Conservation (phyloP, 345 rosid genomes). For the Populus simonii region DNA sequence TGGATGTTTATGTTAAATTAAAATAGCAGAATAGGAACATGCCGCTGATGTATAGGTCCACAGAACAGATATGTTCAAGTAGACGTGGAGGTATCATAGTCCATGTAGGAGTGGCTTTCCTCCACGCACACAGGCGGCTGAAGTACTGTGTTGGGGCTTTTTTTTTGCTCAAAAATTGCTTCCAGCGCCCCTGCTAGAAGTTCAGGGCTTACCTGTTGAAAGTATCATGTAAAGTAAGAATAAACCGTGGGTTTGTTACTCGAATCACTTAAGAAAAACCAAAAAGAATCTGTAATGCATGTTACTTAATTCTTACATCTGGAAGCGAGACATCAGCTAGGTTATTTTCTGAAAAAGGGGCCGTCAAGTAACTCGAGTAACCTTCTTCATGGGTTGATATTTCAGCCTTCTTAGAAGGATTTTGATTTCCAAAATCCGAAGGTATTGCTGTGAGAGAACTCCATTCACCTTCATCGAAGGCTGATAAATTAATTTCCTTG, state of each 20-base stretch:
- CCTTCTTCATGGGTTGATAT: neutral
- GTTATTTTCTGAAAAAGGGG: neutral
- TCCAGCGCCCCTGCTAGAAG: neutral
- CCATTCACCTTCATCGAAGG: neutral
- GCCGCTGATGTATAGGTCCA: neutral
- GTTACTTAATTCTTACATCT: neutral
- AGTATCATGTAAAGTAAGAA: neutral
- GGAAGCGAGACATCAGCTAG: neutral
- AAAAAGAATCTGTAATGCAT: neutral
- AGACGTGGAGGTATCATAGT: neutral
- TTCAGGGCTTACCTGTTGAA: neutral
- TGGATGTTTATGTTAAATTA: neutral
- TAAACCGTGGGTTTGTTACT: neutral
- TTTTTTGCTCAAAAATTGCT: neutral
- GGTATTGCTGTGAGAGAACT: neutral
- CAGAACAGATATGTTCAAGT: neutral
- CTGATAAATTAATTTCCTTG: neutral
- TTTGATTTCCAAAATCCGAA: constrained; percentile 9
- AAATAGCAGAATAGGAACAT: neutral
- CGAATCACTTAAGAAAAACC: neutral
- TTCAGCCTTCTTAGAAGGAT: constrained; percentile 1
- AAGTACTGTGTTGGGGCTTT: neutral
- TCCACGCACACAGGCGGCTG: neutral
- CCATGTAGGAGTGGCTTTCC: neutral
- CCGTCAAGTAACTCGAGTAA: neutral